Percentiles rank a stretch among this genome's conserved stretches.
Conservation (phyloP, 2,329 filamentous ascomycete species). For the Monilinia fructigena region DNA sequence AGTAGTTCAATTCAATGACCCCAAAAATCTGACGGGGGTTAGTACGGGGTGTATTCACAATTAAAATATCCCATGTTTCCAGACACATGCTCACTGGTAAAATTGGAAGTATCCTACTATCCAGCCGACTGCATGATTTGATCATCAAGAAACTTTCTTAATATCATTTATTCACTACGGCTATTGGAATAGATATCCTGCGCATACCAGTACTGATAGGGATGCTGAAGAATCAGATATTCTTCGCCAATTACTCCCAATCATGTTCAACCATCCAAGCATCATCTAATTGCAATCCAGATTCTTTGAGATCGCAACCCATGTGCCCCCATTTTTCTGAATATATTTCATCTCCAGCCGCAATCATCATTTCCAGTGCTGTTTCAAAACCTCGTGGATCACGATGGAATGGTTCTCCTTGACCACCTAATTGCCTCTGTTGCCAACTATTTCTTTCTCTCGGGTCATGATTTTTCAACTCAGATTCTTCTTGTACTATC, state of each 20-base stretch:
- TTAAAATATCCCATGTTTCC: no score
- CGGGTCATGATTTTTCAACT: conserved; percentile 35
- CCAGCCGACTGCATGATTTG: no score
- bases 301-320: conserved; percentile 45
- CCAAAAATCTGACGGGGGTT: no score
- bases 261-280: conserved; percentile 49
- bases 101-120: no score
- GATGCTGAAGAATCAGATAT: no score
- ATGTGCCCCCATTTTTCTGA: conserved; percentile 49
- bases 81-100: no score
- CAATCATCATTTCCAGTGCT: conserved; percentile 47
- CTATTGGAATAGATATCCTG: no score
- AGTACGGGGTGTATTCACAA: no score
- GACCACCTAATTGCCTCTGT: conserved; percentile 49
- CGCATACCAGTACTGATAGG: no score
- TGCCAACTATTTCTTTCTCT: conserved; percentile 52
- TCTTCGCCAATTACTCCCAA: conserved; percentile 36
- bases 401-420: conserved; percentile 56
- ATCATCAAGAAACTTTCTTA: no score
- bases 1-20: no score
- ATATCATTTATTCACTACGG: no score
- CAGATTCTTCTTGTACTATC: conserved; percentile 37
- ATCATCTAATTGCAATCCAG: conserved; percentile 44
- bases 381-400: conserved; percentile 47
- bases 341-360: conserved; percentile 45